Evolutionary conservation across 768 basidiomycete species (phyloP).

Genomic region (Mycena rosella): DNA sequence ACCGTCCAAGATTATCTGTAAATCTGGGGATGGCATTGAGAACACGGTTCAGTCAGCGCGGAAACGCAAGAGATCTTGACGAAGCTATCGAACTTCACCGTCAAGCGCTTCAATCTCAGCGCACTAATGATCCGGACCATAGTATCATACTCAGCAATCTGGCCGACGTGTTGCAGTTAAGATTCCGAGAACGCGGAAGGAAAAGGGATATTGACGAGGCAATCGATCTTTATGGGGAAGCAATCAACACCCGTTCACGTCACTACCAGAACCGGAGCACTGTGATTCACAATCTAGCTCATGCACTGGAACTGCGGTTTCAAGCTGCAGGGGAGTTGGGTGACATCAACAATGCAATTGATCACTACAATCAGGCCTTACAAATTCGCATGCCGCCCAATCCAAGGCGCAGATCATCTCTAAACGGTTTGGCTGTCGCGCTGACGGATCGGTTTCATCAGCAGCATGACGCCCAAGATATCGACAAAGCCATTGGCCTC

Average conservation of each 20-base stretch:
- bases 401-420: too few species aligned
- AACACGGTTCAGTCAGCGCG: constrained; percentile 10
- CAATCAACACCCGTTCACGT: not conserved
- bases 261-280: not conserved
- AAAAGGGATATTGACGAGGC: constrained; percentile 7
- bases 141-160: constrained; percentile 10
- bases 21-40: constrained; percentile 11
- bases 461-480: constrained; percentile 7
- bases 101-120: constrained; percentile 3
- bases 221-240: constrained; percentile 1
- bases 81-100: constrained; percentile 13
- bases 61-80: constrained; percentile 11
- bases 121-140: constrained; percentile 1
- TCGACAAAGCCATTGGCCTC: constrained; percentile 13
- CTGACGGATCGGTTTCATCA: constrained; percentile 3
- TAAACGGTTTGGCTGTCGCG: constrained; percentile 1
- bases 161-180: not conserved
- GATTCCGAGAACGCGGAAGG: not conserved
- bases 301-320: constrained; percentile 14
- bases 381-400: too few species aligned
- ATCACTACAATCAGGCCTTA: not conserved
- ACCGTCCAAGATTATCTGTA: not conserved
- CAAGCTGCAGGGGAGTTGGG: not conserved
- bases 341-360: not conserved
- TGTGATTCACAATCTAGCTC: not conserved